A percentile compares a stretch with the other conserved stretches of the same genome.
phyloP scores from a whole-genome alignment of 768 basidiomycete genomes.

The Phaeolepiota aurea region DNA sequence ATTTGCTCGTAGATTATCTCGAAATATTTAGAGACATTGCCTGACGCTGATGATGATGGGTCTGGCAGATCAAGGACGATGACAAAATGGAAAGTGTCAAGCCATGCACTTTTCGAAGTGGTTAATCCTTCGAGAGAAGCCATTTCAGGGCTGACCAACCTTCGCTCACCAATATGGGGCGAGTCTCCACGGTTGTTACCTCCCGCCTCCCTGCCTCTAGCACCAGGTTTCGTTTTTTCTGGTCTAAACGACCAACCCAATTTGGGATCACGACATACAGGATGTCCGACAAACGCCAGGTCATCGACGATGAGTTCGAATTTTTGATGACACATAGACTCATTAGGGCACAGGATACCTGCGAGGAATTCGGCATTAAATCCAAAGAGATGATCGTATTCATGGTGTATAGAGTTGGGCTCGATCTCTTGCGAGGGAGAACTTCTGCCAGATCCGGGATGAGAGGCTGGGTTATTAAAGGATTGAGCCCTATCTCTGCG shows the following conservation, averaged over 20 bases:
- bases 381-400: constrained; percentile 68
- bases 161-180: constrained; percentile 20
- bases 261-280: constrained; percentile 71
- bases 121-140: constrained; percentile 26
- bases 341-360: constrained; percentile 68
- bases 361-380: constrained; percentile 80
- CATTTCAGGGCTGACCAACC: constrained; percentile 19
- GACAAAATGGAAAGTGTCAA: constrained; percentile 80
- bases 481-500: constrained; percentile 44
- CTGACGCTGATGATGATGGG: constrained; percentile 76
- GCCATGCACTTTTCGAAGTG: constrained; percentile 33
- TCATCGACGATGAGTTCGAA: constrained; percentile 91
- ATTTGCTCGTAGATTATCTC: constrained; percentile 87
- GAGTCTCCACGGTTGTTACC: constrained; percentile 33
- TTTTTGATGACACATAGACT: constrained; percentile 83
- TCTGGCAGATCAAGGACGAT: constrained; percentile 86
- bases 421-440: constrained; percentile 41
- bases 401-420: constrained; percentile 30
- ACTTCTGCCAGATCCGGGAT: constrained; percentile 39
- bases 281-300: constrained; percentile 90
- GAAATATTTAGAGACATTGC: constrained; percentile 70
- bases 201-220: constrained; percentile 50
- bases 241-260: constrained; percentile 69
- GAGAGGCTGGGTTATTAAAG: constrained; percentile 35
- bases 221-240: constrained; percentile 43